These are phyloP conservation scores for Xerocomellus dryophilus DNA, from an alignment of 768 basidiomycete species.

Conservation along the genomic window DNA sequence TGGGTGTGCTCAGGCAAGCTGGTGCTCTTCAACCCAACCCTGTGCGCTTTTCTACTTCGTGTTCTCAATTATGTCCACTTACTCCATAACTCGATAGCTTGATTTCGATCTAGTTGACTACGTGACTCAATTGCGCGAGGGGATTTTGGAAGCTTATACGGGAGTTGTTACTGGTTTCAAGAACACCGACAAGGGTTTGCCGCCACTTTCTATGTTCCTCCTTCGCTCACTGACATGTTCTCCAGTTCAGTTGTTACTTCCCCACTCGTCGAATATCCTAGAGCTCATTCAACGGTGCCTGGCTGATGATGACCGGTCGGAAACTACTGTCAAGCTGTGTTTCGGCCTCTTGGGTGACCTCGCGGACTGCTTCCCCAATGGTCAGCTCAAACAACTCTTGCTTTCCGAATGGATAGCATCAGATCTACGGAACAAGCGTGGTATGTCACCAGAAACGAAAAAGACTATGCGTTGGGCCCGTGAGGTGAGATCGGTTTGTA, in stretches of 20 bases:
- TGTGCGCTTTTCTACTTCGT: slow-evolving; percentile 41
- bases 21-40: slow-evolving; percentile 85
- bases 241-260: slow-evolving; percentile 43
- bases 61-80: neutral
- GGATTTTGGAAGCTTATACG: slow-evolving; percentile 95
- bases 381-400: slow-evolving; percentile 76
- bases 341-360: slow-evolving; percentile 92
- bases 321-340: slow-evolving; percentile 66
- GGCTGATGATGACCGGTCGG: slow-evolving; percentile 79
- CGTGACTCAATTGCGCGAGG: slow-evolving; percentile 84
- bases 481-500: slow-evolving; percentile 54
- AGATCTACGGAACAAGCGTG: slow-evolving; percentile 69
- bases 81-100: slow-evolving; percentile 41
- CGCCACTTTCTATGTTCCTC: neutral
- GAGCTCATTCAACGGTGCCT: slow-evolving; percentile 78
- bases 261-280: slow-evolving; percentile 71
- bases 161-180: slow-evolving; percentile 91
- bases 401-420: slow-evolving; percentile 75
- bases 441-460: slow-evolving; percentile 76
- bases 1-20: slow-evolving; percentile 89
- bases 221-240: neutral
- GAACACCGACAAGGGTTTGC: slow-evolving; percentile 70
- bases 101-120: slow-evolving; percentile 93
- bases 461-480: slow-evolving; percentile 91
- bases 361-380: slow-evolving; percentile 80